Base-by-base conservation (phyloP, 805 yeast genomes). In the Kodamaea neixiangensis region DNA sequence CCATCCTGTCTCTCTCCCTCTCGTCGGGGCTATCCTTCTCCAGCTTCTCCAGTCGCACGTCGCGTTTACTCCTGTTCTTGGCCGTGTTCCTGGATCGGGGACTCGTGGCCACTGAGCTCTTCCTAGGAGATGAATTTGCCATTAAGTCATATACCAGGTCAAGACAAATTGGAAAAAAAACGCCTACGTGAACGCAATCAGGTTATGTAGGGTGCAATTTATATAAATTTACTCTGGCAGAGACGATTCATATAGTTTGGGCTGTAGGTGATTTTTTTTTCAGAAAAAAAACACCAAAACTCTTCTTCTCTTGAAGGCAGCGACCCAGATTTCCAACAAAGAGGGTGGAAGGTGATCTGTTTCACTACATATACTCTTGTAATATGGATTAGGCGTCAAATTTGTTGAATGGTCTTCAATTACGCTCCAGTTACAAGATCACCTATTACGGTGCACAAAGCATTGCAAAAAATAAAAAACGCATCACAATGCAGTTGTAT, bases 151-250 rank as follows among this genome's bases (percentile, higher is more conserved):
- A 37, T 34, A 37, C 17, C 21, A 17, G 19, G 11, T 17, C 21
- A 37, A 37, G 17, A 34, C 38, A 34, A 34, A 34, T 34, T 34
- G 38, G 19, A 37, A 37, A 37, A 37, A 37, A 37, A 17, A 17
- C 41, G 41, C 41, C 41, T 15, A 37, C 41, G 41, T 37, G 41
- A 37, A 37, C 41, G 41, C 21, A 37, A 37, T 37, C 41, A 37
- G 41, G 41, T 37, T 37, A 37, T 37, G 41, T 37, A 37, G 41
- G 41, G 41, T 37, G 41, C 41, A 37, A 37, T 37, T 37, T 37
- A 37, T 37, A 37, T 37, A 17, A 37, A 37, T 17, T 37, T 37
- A 19, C 21, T 19, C 41, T 37, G 41, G 21, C 7, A 15, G 41
- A 37, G 41, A 37, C 41, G 41, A 37, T 17, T 37, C 41, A 37